Evolutionary conservation across 2,329 filamentous ascomycete species (phyloP), one percentile per base, ranked within the genome.

Genomic region (Dryadomyces quercus-mongolicae): DNA sequence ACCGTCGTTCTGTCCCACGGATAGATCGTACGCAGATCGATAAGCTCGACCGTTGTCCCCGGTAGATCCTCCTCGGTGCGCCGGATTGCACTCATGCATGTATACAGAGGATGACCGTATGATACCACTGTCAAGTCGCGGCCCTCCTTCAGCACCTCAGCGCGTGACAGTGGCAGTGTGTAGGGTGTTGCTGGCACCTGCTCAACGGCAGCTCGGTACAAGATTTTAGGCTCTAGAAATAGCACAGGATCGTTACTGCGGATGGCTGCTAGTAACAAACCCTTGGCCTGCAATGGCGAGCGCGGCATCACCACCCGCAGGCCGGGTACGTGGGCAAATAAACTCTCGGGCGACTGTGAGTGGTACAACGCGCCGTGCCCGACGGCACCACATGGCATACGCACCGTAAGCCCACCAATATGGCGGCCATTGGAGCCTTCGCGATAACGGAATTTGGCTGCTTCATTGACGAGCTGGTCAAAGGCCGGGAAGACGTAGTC

Each of bases 401-500:
- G 77, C 16, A 95, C 82, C 0, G 92, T 92, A 62, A 96, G 67
- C 0, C 89, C 88, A 20, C 91, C 91, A 18, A 78, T 84, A 64
- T 80, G 76, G 53, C 78, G 70, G 1, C 77, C 77, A 52, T 74
- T 74, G 18, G 64, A 59, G 0, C 81, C 82, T 51, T 86, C 85
- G 50, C 90, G 78, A 68, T 89, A 96, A 54, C 91, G 77, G 64
- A 87, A 85, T 70, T 95, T 95, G 57, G 89, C 88, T 0, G 88
- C 90, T 70, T 96, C 90, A 63, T 95, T 95, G 64, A 95, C 89
- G 36, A 96, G 78, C 72, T 96, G 90, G 64, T 96, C 90, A 63
- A 95, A 95, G 0, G 91, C 90, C 2, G 91, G 91, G 66, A 84
- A 95, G 54, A 95, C 84, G 66, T 96, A 96, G 66, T 96, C 91